Evolutionary conservation across 768 basidiomycete genomes (phyloP), one percentile per base, ranked within the genome.

Genomic region (Suillus clintonianus): DNA sequence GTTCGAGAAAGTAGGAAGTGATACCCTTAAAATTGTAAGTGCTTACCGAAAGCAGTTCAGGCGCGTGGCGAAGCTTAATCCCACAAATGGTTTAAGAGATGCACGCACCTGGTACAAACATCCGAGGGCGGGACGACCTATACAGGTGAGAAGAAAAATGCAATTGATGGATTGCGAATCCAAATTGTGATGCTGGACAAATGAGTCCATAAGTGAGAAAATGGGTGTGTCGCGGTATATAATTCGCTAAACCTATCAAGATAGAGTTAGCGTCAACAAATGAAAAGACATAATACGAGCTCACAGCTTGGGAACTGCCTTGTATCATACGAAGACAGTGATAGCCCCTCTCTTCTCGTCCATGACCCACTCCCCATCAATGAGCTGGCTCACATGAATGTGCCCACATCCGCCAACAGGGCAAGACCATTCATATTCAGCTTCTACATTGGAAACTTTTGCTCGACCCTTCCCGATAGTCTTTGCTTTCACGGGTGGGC

Each of bases 311-410:
- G 11, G 6, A 19, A 57, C 37, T 9, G n/a, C n/a, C 17, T 27
- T 6, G 17, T 32, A 41, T 81, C 70, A 82, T 37, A 79, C 79
- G 58, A 76, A 82, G 55, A 83, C 66, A 24, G 74, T 70, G 60
- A 82, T 72, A 13, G 75, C 77, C 27, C 80, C 80, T 58, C 72
- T 69, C 47, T 79, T 79, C 57, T 80, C 81, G 66, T 89, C 88
- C 70, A 82, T 84, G 42, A 75, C 79, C 89, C 90, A 92, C 62
- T 76, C 78, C 3, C 87, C 88, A 47, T 80, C 81, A 13, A 88
- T 69, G 64, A 83, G 80, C 39, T 89, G 80, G 65, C 89, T 90
- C 13, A 78, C 75, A 72, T 91, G 89, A 41, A 78, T 67, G 15
- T 72, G 73, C 11, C 76, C 82, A 69, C 90, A 92, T 2, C 80